Evolutionary conservation across 2,329 filamentous ascomycete species (phyloP).

Genomic region (Neofusicoccum ribis): DNA sequence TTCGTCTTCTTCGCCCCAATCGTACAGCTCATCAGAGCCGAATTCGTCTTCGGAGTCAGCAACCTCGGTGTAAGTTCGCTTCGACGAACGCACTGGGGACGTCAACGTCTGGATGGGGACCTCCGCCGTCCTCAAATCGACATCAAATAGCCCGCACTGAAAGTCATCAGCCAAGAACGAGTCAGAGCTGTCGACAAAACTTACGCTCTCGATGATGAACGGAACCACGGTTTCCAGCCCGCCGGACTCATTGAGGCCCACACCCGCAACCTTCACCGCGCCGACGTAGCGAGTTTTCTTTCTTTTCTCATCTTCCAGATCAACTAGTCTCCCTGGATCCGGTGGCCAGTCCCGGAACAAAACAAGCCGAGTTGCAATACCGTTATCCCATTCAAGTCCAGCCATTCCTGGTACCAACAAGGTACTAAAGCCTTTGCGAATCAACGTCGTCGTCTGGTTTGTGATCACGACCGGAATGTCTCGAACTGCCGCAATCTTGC

Average conservation of each 20-base stretch:
- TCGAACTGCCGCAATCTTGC: conserved; percentile 72
- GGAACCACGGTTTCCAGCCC: conserved; percentile 53
- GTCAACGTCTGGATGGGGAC: conserved; percentile 14
- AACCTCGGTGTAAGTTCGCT: conserved; percentile 60
- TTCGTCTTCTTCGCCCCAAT: conserved; percentile 67
- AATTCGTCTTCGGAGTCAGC: conserved; percentile 63
- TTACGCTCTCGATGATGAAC: conserved; percentile 46
- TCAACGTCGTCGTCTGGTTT: conserved; percentile 79
- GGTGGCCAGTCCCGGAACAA: conserved; percentile 71
- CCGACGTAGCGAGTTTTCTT: conserved; percentile 43
- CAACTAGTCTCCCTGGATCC: conserved; percentile 31
- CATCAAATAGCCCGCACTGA: conserved; percentile 35
- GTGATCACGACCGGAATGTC: conserved; percentile 74
- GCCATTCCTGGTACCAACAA: conserved; percentile 74
- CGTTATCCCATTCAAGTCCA: conserved; percentile 76
- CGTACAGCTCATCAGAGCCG: conserved; percentile 66
- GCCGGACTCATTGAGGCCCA: conserved; percentile 40
- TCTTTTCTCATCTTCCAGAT: conserved; percentile 32
- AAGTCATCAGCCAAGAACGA: conserved; percentile 26
- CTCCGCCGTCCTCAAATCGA: conserved; percentile 20
- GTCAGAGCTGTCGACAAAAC: conserved; percentile 30
- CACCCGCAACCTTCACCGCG: conserved; percentile 46
- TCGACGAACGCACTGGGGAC: conserved; percentile 46
- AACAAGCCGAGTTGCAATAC: conserved; percentile 70
- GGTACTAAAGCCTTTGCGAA: conserved; percentile 66